Conservation (phyloP, 2,329 filamentous ascomycete genomes). For the Ceratocystis harringtonii region DNA sequence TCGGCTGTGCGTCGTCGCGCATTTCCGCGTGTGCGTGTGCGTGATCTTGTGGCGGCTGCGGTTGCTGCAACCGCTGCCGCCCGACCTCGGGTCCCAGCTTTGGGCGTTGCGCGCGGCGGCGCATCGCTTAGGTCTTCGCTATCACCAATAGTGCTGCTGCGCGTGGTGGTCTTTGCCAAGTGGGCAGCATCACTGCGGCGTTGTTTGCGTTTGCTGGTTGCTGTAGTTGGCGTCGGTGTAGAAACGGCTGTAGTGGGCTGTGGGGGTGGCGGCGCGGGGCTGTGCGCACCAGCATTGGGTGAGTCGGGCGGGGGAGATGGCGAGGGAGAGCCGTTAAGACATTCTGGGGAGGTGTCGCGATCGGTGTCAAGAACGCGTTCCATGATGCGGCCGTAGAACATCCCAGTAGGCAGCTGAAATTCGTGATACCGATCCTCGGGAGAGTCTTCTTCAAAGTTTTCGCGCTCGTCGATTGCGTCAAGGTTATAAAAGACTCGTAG, state of each 20-base stretch:
- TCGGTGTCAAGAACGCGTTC: slow-evolving; percentile 23
- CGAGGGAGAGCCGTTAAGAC: slow-evolving; percentile 16
- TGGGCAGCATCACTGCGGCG: slow-evolving; percentile 1
- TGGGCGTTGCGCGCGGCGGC: slow-evolving; percentile 26
- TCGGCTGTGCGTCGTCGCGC: neutral
- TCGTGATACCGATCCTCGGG: slow-evolving; percentile 48
- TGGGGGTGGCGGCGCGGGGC: neutral
- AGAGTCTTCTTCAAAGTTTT: slow-evolving; percentile 47
- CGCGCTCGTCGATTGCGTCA: slow-evolving; percentile 70
- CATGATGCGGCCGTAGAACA: slow-evolving; percentile 30
- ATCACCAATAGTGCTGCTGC: slow-evolving; percentile 36
- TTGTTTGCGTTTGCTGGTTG: slow-evolving; percentile 23
- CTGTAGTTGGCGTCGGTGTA: neutral
- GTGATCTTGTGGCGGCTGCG: slow-evolving; percentile 22
- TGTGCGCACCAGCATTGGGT: neutral
- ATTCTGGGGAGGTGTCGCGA: slow-evolving; percentile 11
- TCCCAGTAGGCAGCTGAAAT: slow-evolving; percentile 43
- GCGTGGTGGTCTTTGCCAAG: slow-evolving; percentile 10
- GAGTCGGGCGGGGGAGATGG: slow-evolving; percentile 22
- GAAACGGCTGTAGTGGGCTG: neutral
- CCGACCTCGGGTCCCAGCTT: neutral
- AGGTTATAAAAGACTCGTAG: slow-evolving; percentile 73
- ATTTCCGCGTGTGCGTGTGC: slow-evolving; percentile 20
- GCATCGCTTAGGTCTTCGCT: slow-evolving; percentile 34
- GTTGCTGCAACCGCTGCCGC: neutral